Percentiles rank a stretch among this genome's conserved stretches.
These are phyloP conservation scores for Sporothrix mexicana DNA, from an alignment of 2,329 filamentous ascomycete genomes.

Conservation along the genomic window DNA sequence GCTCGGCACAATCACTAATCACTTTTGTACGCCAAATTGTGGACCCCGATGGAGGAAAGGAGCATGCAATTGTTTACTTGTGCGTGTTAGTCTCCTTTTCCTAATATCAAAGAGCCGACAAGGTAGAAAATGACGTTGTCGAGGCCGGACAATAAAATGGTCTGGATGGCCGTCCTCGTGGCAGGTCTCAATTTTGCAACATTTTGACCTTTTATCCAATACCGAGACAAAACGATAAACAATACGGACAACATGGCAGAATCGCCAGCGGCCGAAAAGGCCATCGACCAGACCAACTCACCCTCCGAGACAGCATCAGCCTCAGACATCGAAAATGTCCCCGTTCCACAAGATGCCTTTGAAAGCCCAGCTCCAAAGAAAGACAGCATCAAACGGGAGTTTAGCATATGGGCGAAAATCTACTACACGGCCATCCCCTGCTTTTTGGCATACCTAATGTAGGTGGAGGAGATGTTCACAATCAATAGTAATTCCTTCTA, in stretches of 20 bases:
- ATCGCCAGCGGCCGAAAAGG: slow-evolving; percentile 3
- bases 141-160: too few species aligned
- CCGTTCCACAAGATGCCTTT: background rate
- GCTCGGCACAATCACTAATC: too few species aligned
- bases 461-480: background rate
- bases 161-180: too few species aligned
- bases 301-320: background rate
- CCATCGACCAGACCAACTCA: background rate
- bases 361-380: background rate
- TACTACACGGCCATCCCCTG: slow-evolving; percentile 28
- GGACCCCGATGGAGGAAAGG: too few species aligned
- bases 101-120: too few species aligned
- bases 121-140: too few species aligned
- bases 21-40: too few species aligned
- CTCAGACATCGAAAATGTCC: background rate
- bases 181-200: background rate
- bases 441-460: slow-evolving; percentile 28
- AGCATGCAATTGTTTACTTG: too few species aligned
- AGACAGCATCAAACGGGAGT: background rate
- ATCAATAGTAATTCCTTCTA: background rate
- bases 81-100: too few species aligned
- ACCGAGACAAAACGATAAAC: background rate
- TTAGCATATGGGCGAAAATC: background rate
- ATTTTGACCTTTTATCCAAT: background rate
- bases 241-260: background rate